Conservation (phyloP, 768 basidiomycete genomes). For the Trametes elegans region DNA sequence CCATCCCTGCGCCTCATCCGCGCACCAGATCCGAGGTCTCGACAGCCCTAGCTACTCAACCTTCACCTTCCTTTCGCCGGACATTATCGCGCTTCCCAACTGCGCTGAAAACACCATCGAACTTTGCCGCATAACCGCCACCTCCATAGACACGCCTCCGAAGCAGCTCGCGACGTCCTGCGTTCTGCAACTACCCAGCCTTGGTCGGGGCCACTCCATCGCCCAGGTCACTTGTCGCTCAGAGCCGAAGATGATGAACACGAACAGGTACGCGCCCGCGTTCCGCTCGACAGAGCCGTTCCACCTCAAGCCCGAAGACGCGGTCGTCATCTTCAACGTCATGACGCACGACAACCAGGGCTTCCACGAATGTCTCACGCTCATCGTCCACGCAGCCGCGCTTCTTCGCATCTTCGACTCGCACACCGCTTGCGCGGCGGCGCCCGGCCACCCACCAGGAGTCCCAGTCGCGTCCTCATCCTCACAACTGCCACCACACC, state of each 20-base stretch:
- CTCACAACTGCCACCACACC: too few relatives aligned
- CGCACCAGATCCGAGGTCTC: constrained; percentile 1
- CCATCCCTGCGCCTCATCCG: not conserved
- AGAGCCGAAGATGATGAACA: constrained; percentile 25
- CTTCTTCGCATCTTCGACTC: constrained; percentile 11
- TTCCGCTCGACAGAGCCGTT: constrained; percentile 21
- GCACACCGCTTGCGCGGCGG: too few relatives aligned
- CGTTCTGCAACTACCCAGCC: constrained; percentile 22
- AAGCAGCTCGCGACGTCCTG: constrained; percentile 13
- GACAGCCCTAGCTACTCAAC: constrained; percentile 21
- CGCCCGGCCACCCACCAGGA: too few relatives aligned
- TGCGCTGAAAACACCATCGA: constrained; percentile 24
- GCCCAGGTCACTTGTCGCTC: constrained; percentile 27
- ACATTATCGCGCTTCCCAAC: constrained; percentile 30
- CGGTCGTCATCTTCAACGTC: constrained; percentile 30
- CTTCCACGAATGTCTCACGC: constrained; percentile 24
- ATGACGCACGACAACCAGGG: constrained; percentile 17
- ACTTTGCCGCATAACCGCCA: constrained; percentile 15
- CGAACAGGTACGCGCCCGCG: not conserved
- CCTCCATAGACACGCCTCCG: not conserved
- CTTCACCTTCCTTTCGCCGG: constrained; percentile 28
- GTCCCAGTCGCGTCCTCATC: not conserved
- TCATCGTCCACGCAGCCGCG: constrained; percentile 25
- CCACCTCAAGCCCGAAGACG: constrained; percentile 22
- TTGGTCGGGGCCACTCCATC: constrained; percentile 15